Conservation (phyloP, 495 filamentous ascomycete genomes). For the Aspergillus kassunensis region DNA sequence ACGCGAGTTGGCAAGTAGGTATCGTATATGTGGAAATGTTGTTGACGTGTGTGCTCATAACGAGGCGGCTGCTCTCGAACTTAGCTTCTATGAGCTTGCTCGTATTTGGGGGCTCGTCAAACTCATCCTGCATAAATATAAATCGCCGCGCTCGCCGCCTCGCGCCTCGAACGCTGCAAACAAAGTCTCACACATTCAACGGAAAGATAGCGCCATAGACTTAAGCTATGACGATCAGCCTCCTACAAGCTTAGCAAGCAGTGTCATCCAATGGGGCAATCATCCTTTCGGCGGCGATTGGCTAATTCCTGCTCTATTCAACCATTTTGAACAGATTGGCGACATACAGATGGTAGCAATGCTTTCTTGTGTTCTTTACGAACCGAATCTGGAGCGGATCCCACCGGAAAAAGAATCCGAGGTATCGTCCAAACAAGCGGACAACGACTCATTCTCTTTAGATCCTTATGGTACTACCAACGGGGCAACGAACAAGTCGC, state of each 20-base stretch:
- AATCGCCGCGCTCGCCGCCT: conserved; percentile 45
- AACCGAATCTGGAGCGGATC: conserved; percentile 41
- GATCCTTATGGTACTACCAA: conserved; percentile 28
- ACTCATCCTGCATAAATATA: conserved; percentile 70
- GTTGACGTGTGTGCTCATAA: conserved; percentile 79
- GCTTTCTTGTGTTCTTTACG: conserved; percentile 83
- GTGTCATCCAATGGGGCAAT: conserved; percentile 77
- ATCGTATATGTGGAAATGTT: conserved; percentile 78
- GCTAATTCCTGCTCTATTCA: conserved; percentile 63
- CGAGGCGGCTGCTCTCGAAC: conserved; percentile 66
- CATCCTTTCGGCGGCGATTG: conserved; percentile 73
- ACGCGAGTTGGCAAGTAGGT: conserved; percentile 67
- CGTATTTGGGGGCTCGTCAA: conserved; percentile 81
- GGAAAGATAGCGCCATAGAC: conserved; percentile 34
- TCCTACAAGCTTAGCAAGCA: conserved; percentile 26
- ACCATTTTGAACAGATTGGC: conserved; percentile 71
- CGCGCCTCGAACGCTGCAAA: conserved; percentile 58
- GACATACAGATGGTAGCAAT: conserved; percentile 95
- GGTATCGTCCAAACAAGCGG: conserved; percentile 15
- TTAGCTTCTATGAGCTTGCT: conserved; percentile 69
- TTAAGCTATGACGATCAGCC: conserved; percentile 27
- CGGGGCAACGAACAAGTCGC: conserved; percentile 29
- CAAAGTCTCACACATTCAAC: conserved; percentile 27
- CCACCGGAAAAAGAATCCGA: conserved; percentile 9
- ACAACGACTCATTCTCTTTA: conserved; percentile 29